phyloP scores from a whole-genome alignment of 2,329 filamentous ascomycete species.

The Trichoderma breve region DNA sequence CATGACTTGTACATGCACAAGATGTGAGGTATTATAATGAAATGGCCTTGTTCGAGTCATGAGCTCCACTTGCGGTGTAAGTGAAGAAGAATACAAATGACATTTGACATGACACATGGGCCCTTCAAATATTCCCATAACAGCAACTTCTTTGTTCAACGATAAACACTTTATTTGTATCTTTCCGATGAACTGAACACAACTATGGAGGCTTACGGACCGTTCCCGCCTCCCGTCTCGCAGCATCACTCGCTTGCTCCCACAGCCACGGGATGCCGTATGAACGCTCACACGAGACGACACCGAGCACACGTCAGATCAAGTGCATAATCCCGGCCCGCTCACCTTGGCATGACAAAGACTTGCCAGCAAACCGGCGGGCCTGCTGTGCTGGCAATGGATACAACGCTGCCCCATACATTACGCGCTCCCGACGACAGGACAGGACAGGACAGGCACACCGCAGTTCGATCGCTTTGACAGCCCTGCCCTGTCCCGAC shows the following conservation, averaged over 20 bases:
- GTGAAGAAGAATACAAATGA: not conserved
- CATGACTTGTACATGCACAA: not conserved
- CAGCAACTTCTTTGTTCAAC: not conserved
- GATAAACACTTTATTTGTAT: not conserved
- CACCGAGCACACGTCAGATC: not conserved
- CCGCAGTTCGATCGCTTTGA: not conserved
- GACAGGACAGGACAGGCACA: not conserved
- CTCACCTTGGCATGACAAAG: not conserved
- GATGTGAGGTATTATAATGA: not conserved
- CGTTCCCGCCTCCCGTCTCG: not conserved
- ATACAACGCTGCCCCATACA: not conserved
- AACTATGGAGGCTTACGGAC: not conserved
- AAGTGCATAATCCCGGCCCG: not conserved
- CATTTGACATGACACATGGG: not conserved
- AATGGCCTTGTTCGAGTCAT: not conserved
- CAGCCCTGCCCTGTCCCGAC: not conserved
- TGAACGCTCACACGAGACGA: not conserved
- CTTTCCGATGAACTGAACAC: not conserved
- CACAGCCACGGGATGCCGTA: not conserved
- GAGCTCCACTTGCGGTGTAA: not conserved
- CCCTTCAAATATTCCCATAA: not conserved
- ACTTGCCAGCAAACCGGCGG: not conserved
- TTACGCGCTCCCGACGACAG: not conserved
- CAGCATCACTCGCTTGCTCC: not conserved
- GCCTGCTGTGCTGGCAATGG: constrained; percentile 6